A percentile compares a stretch with the other conserved stretches of the same genome.
Conservation (phyloP, 805 yeast genomes). For the Blastobotrys chiropterorum region DNA sequence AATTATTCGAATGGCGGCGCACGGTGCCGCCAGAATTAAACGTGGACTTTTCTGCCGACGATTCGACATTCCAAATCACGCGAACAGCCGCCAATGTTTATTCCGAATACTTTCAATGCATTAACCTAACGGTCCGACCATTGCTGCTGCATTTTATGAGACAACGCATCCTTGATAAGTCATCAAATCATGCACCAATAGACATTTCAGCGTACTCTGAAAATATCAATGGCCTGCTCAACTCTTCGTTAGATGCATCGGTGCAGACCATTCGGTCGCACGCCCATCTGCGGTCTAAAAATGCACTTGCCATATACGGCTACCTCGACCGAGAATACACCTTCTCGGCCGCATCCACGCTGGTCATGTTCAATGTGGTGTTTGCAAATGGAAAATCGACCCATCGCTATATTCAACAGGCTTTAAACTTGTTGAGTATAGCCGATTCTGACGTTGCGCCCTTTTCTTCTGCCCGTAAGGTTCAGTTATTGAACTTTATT, state of each 20-base stretch:
- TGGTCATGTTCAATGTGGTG: constrained; percentile 19
- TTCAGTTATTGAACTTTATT: constrained; percentile 14
- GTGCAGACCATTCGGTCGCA: constrained; percentile 19
- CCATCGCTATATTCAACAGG: constrained; percentile 16
- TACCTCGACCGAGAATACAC: constrained; percentile 23
- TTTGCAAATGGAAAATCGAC: constrained; percentile 16
- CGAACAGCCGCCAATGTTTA: constrained; percentile 19
- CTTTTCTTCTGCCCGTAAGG: constrained; percentile 11
- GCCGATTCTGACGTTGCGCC: neutral
- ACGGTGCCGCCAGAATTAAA: constrained; percentile 14
- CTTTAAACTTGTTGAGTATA: constrained; percentile 12
- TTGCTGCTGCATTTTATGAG: constrained; percentile 20
- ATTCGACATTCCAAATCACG: constrained; percentile 6
- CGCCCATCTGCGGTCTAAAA: constrained; percentile 4
- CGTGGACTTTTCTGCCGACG: constrained; percentile 12
- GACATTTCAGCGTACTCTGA: constrained; percentile 15
- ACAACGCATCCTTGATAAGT: constrained; percentile 15
- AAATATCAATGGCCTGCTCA: constrained; percentile 14
- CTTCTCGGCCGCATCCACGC: constrained; percentile 21
- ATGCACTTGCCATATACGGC: constrained; percentile 16
- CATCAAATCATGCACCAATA: constrained; percentile 10
- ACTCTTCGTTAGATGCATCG: constrained; percentile 22
- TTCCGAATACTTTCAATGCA: constrained; percentile 22
- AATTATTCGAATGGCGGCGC: constrained; percentile 18
- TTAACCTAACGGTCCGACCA: constrained; percentile 23